Evolutionary conservation across 2,329 filamentous ascomycete genomes (phyloP).

Genomic region (Metarhizium guizhouense): DNA sequence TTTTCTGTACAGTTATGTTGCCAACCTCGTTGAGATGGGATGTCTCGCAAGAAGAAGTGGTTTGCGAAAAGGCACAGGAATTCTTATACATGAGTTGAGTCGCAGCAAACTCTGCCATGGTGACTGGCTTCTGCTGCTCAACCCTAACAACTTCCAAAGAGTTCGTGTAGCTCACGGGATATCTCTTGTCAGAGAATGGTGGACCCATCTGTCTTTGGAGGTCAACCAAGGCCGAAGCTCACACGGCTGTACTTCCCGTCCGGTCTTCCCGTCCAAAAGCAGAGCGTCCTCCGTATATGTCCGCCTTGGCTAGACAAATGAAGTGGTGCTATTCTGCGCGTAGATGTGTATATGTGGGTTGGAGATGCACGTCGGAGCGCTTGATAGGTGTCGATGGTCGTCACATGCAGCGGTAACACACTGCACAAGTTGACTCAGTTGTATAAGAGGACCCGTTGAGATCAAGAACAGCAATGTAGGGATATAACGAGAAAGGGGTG

Average conservation of each 20-base stretch:
- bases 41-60: conserved; percentile 14
- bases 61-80: conserved; percentile 13
- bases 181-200: conserved; percentile 18
- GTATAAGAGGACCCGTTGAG: not conserved
- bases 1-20: not conserved
- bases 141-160: conserved; percentile 12
- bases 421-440: not conserved
- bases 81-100: conserved; percentile 16
- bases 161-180: conserved; percentile 24
- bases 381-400: not conserved
- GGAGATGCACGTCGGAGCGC: not conserved
- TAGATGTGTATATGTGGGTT: not conserved
- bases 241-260: not conserved
- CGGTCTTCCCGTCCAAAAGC: not conserved
- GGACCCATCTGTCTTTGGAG: conserved; percentile 16
- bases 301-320: not conserved
- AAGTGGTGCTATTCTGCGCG: not conserved
- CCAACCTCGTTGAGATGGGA: not conserved
- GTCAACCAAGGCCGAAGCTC: conserved; percentile 9
- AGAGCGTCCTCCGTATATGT: not conserved
- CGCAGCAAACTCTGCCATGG: conserved; percentile 16
- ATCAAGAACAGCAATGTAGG: not conserved
- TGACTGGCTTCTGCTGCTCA: conserved; percentile 20
- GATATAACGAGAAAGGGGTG: not conserved
- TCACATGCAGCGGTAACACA: not conserved